Conservation (phyloP, 2,329 filamentous ascomycete species). For the Colletotrichum musicola region DNA sequence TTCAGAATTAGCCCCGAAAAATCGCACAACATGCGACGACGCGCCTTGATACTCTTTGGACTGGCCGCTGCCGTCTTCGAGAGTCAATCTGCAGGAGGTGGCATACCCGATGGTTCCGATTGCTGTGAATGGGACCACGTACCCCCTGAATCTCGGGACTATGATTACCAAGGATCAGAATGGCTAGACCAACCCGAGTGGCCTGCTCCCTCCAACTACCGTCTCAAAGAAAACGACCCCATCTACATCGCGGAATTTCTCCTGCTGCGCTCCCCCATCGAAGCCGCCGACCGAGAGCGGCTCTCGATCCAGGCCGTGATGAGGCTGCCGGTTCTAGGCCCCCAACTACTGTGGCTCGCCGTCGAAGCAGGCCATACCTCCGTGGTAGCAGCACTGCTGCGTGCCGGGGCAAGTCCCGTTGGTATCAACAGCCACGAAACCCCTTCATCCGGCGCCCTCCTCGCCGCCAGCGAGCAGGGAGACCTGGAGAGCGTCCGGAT, state of each 20-base stretch:
- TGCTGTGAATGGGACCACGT: constrained; percentile 1
- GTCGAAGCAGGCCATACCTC: neutral
- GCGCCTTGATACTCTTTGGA: no score
- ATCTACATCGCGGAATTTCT: neutral
- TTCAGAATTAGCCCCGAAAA: no score
- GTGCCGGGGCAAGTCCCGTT: neutral
- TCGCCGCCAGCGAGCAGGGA: neutral
- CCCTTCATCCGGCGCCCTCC: neutral
- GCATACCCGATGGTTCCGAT: neutral
- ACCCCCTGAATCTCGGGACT: neutral
- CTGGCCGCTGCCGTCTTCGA: no score
- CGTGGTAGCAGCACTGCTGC: neutral
- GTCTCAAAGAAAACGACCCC: neutral
- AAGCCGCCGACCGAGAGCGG: neutral
- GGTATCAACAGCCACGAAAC: neutral
- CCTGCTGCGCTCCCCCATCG: neutral
- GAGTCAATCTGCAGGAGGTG: no score
- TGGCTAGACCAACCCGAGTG: neutral
- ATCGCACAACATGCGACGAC: no score
- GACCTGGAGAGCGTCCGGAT: neutral
- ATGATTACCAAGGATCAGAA: neutral
- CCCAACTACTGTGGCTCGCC: neutral
- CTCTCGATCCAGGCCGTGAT: neutral
- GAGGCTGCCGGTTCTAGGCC: neutral
- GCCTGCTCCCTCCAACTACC: neutral